phyloP scores from a whole-genome alignment of 1,139 yeast genomes.

The Casaregolazyma suthepensis region DNA sequence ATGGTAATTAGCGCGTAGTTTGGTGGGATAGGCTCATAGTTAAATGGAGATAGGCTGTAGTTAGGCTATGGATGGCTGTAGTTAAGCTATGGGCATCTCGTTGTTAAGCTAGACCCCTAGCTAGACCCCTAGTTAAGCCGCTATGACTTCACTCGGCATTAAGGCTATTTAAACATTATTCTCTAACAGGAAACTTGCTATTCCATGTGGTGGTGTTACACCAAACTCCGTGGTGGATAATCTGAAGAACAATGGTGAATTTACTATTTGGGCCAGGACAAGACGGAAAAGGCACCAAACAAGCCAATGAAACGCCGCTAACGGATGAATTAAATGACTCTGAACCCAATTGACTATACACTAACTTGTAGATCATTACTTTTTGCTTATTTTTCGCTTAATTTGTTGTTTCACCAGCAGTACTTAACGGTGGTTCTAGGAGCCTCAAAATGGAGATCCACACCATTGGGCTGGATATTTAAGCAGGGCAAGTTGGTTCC shows the following conservation, averaged over 20 bases:
- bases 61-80: too few species aligned
- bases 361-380: not conserved
- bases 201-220: not conserved
- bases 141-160: not conserved
- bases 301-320: not conserved
- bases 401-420: not conserved
- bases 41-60: too few species aligned
- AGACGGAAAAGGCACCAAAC: not conserved
- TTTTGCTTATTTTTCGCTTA: not conserved
- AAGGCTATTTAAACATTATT: not conserved
- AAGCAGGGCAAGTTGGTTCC: not conserved
- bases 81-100: too few species aligned
- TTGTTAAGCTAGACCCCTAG: too few species aligned
- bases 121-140: too few species aligned
- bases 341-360: not conserved
- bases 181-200: not conserved
- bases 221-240: too few species aligned
- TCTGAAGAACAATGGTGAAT: not conserved
- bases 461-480: not conserved
- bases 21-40: too few species aligned
- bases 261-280: not conserved
- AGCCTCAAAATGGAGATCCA: not conserved
- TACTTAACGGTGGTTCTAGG: too few species aligned
- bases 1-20: too few species aligned
- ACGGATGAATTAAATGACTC: not conserved